Base-by-base conservation (phyloP, 2,329 filamentous ascomycete species). In the Aspergillus ochraceus region DNA sequence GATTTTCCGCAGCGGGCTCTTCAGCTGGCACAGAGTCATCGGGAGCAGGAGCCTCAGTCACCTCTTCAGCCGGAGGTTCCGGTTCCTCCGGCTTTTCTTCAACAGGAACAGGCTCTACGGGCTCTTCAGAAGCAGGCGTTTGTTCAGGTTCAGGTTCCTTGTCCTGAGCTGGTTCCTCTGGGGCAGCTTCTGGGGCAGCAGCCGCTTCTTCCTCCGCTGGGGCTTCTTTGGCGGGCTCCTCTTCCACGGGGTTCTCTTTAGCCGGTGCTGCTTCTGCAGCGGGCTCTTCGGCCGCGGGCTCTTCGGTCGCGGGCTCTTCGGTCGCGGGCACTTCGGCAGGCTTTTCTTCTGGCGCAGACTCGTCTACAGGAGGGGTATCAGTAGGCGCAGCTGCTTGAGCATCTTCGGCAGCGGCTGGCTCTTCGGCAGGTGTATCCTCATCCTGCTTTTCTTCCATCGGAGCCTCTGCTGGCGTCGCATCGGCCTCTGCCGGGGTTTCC, bases 401-500 rank as follows among this genome's bases (percentile, higher is more conserved):
- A 45, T 64, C 64, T 50, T 69, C 64, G 19, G 58, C 32, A n/a
- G 60, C 42, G 22, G 60, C 47, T 19, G 60, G 29, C 57, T 63
- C 57, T 47, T 68, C 65, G 47, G 61, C 58, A 30, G 67, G 58
- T 19, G 61, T 24, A n/a, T 58, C 61, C n/a, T 57, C 36, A 11
- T 49, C 51, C 8, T 39, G 26, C 24, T 45, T 49, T 52, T 51
- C 57, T 42, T 59, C 56, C 20, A 36, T 36, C 14, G 54, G 14
- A 22, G 55, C 54, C 24, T 53, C 54, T 26, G 29, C 19, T 30
- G 57, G 20, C 20, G 55, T 30, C 60, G 60, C 55, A 26, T 70
- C 46, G 20, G 59, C 57, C 4, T 55, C 46, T 19, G 45, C 47
- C 14, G 29, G 19, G 49, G 66, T 32, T 46, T 63, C 65, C 29